Evolutionary conservation across 1,284 basidiomycete species (phyloP).

Genomic region (Entoloma clypeatum): DNA sequence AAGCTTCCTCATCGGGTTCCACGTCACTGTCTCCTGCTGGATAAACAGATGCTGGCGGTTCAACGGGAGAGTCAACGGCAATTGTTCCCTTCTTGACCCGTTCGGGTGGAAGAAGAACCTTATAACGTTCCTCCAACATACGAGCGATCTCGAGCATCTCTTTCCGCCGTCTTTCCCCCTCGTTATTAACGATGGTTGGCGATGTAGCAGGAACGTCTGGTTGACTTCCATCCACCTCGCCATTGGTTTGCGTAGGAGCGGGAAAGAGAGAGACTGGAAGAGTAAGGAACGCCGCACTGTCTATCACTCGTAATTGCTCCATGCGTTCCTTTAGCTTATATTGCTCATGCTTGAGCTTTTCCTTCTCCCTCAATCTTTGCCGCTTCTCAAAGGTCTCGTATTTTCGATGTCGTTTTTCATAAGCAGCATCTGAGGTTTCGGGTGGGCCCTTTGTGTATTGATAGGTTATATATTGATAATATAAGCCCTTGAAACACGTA

Average conservation of each 20-base stretch:
- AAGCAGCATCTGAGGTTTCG: conserved; percentile 83
- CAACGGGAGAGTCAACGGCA: conserved; percentile 8
- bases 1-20: conserved; percentile 12
- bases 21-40: conserved; percentile 4
- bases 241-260: conserved; percentile 25
- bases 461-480: conserved; percentile 6
- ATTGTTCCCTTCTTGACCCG: conserved; percentile 29
- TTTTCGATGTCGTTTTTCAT: conserved; percentile 80
- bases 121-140: conserved; percentile 65
- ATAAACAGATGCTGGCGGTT: conserved; percentile 13
- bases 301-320: conserved; percentile 77
- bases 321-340: conserved; percentile 88
- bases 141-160: conserved; percentile 69
- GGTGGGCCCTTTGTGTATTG: conserved; percentile 43
- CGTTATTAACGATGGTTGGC: conserved; percentile 43
- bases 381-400: conserved; percentile 86
- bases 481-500: conserved; percentile 34
- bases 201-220: conserved; percentile 31
- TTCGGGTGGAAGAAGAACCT: conserved; percentile 65
- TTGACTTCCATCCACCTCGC: conserved; percentile 27
- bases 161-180: conserved; percentile 66
- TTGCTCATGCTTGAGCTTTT: conserved; percentile 86
- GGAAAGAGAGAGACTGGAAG: conserved; percentile 57
- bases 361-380: conserved; percentile 81
- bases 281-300: conserved; percentile 61